Base-by-base conservation (phyloP, 2,329 filamentous ascomycete genomes). In the Aphanocladium album region DNA sequence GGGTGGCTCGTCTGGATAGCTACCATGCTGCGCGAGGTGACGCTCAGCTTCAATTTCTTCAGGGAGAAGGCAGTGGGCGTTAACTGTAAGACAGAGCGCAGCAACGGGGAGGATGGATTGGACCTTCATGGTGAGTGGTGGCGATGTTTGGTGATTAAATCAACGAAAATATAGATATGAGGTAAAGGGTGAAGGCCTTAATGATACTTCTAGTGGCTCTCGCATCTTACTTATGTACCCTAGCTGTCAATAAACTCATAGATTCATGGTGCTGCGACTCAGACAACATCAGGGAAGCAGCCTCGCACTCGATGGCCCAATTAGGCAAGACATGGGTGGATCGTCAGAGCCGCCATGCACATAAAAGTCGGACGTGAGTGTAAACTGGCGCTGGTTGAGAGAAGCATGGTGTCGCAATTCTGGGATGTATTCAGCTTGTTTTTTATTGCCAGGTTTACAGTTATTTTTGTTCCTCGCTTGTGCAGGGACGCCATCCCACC, bases 41-140 rank as follows among this genome's bases (percentile, higher is more conserved):
- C 57, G 62, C 51, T 64, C 65, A 12, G 53, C 55, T 17, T 69
- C 66, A 6, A 66, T 64, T 61, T 78, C 76, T 43, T 73, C 71
- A 14, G 74, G 71, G 47, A 77, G 68, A 16, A 78, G 73, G 60
- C 81, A 71, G 55, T 17, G 16, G 30, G 68, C 65, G n/a, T 66
- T 66, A 35, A 67, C 58, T 2, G 64, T 61, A n/a, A 64, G 59
- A 46, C 64, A 63, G 39, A 71, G 64, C 39, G 63, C 63, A n/a
- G 66, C 62, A 30, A 68, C 56, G 35, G 60, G 56, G 41, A 61
- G 37, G 39, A 57, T 54, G 33, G 66, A 60, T 21, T 55, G 59
- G 52, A 69, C 55, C 68, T 72, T 74, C 72, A 74, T 74, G 25
- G 17, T 62, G 50, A 16, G 16, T 19, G 3, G 14, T 16, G 7